A percentile compares a stretch with the other conserved stretches of the same genome.
Conservation (phyloP, 345 rosid genomes). For the Abelmoschus esculentus region DNA sequence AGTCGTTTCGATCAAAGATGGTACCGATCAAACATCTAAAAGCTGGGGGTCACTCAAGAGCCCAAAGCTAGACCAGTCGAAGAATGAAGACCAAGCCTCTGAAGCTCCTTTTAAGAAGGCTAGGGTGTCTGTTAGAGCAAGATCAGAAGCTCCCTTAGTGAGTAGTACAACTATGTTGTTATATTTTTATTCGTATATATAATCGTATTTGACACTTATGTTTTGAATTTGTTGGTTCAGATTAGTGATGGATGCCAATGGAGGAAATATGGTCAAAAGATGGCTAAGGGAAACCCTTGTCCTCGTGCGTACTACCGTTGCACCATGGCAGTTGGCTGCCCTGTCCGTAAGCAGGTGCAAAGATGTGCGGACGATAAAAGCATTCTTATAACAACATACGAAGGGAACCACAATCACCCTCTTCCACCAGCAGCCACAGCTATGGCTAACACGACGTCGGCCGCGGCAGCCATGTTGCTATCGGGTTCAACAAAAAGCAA, state of each 20-base stretch:
- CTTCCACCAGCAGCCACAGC: slow-evolving; percentile 87
- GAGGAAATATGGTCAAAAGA: slow-evolving; percentile 85
- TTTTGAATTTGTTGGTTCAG: slow-evolving; percentile 20
- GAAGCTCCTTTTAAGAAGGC: slow-evolving; percentile 49
- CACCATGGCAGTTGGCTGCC: slow-evolving; percentile 78
- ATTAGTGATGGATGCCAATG: slow-evolving; percentile 76
- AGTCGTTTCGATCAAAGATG: slow-evolving; percentile 24
- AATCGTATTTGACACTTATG: background rate
- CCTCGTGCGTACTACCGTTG: slow-evolving; percentile 85
- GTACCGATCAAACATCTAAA: slow-evolving; percentile 32
- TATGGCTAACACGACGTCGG: slow-evolving; percentile 84
- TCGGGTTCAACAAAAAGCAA: slow-evolving; percentile 67
- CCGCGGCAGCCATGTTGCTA: slow-evolving; percentile 80
- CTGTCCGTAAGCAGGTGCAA: slow-evolving; percentile 94
- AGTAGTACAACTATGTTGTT: background rate
- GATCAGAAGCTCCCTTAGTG: slow-evolving; percentile 48
- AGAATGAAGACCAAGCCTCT: slow-evolving; percentile 34
- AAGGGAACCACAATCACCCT: slow-evolving; percentile 95
- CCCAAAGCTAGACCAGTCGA: slow-evolving; percentile 39
- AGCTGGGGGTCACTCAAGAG: slow-evolving; percentile 43
- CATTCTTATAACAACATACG: slow-evolving; percentile 77
- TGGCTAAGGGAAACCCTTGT: slow-evolving; percentile 81
- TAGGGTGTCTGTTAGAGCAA: slow-evolving; percentile 56
- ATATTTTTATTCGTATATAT: background rate
- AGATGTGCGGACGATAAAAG: slow-evolving; percentile 77